Evolutionary conservation across 345 rosid genomes (phyloP).

Genomic region (Kandelia obovata): DNA sequence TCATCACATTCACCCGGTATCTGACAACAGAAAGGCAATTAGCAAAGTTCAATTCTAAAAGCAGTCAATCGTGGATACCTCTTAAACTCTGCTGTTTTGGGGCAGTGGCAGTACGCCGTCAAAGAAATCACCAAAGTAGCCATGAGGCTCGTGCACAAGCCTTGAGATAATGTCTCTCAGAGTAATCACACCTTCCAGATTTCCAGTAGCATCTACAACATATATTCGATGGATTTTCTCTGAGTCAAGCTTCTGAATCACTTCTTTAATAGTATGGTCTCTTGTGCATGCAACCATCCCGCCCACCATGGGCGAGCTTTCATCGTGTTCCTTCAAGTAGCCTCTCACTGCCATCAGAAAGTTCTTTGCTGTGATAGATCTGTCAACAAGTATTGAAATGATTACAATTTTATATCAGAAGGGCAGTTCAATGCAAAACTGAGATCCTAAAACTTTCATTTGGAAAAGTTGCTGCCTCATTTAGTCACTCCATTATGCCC

Average conservation of each 20-base stretch:
- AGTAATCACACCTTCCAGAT: conserved; percentile 87
- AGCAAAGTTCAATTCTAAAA: conserved; percentile 9
- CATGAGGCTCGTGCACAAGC: conserved; percentile 97
- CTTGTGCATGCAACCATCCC: conserved; percentile 71
- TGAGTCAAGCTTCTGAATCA: conserved; percentile 64
- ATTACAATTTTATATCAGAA: too few relatives aligned
- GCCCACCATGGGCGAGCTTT: conserved; percentile 44
- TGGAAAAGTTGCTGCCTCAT: background rate
- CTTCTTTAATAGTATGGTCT: conserved; percentile 57
- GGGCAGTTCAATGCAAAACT: background rate
- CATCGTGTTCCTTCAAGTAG: conserved; percentile 55
- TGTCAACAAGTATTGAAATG: conserved; percentile 17
- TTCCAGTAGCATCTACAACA: conserved; percentile 70
- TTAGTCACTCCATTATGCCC: background rate
- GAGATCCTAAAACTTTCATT: background rate
- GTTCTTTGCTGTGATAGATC: conserved; percentile 83
- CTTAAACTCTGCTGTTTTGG: conserved; percentile 60
- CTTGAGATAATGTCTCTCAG: conserved; percentile 83
- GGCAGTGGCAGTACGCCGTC: conserved; percentile 86
- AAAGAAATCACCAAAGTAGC: conserved; percentile 96
- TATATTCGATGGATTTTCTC: conserved; percentile 73
- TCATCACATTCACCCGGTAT: conserved; percentile 12
- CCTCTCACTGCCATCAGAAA: conserved; percentile 63
- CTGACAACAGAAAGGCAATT: conserved; percentile 1
- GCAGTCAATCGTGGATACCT: background rate